Evolutionary conservation across 768 basidiomycete genomes (phyloP).

Genomic region (Rhizopogon vulgaris): DNA sequence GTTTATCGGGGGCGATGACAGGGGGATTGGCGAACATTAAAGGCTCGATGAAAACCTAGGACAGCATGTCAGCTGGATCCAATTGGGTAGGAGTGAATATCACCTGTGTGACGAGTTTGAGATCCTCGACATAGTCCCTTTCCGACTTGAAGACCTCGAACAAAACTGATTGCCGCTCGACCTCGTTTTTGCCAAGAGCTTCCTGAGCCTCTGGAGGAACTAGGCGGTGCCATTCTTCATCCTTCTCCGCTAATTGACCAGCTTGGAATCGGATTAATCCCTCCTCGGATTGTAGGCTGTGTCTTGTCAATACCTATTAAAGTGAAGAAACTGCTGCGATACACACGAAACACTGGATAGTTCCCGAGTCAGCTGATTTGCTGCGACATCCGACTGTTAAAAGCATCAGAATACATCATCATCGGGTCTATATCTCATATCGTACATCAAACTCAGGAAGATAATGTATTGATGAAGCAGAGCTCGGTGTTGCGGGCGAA

Average conservation of each 20-base stretch:
- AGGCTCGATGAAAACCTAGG: slow-evolving; percentile 67
- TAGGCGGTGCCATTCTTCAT: slow-evolving; percentile 80
- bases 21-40: slow-evolving; percentile 58
- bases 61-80: slow-evolving; percentile 2
- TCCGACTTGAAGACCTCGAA: slow-evolving; percentile 92
- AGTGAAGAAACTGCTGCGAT: slow-evolving; percentile 1
- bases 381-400: slow-evolving; percentile 19
- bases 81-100: slow-evolving; percentile 1
- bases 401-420: slow-evolving; percentile 14
- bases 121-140: slow-evolving; percentile 78
- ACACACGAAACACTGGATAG: slow-evolving; percentile 36
- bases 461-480: slow-evolving; percentile 18
- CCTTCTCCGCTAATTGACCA: slow-evolving; percentile 55
- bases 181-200: slow-evolving; percentile 68
- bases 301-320: slow-evolving; percentile 3
- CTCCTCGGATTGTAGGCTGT: slow-evolving; percentile 58
- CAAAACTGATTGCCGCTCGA: slow-evolving; percentile 78
- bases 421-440: slow-evolving; percentile 5
- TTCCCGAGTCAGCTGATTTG: slow-evolving; percentile 27
- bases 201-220: slow-evolving; percentile 69
- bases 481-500: slow-evolving; percentile 30
- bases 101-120: slow-evolving; percentile 67
- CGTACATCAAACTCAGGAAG: slow-evolving; percentile 34
- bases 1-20: slow-evolving; percentile 47
- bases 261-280: slow-evolving; percentile 61